Evolutionary conservation across 2,329 filamentous ascomycete species (phyloP).

Genomic region (Herpotrichia juniperi): DNA sequence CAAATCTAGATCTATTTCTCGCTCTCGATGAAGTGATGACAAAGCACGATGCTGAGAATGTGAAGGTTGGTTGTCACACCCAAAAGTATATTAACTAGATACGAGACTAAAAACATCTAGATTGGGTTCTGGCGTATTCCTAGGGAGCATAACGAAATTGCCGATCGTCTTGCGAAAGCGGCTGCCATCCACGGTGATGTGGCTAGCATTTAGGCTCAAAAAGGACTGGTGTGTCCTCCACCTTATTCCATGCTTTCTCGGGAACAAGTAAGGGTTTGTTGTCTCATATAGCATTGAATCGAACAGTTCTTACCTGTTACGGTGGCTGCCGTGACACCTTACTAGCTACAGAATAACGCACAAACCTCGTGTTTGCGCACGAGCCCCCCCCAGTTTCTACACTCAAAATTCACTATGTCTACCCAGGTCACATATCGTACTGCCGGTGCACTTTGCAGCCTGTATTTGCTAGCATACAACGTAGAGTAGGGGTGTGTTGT

Average conservation of each 20-base stretch:
- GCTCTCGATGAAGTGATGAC: conserved; percentile 13
- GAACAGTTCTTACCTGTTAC: neutral
- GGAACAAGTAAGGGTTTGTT: neutral
- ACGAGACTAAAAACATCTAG: conserved; percentile 35
- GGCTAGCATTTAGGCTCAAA: neutral
- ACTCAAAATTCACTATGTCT: too few relatives aligned
- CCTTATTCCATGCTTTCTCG: neutral
- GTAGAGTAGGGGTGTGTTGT: too few relatives aligned
- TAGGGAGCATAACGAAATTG: conserved; percentile 16
- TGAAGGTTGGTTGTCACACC: conserved; percentile 15
- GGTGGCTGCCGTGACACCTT: too few relatives aligned
- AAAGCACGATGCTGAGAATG: conserved; percentile 11
- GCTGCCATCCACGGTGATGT: conserved; percentile 11
- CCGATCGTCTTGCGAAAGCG: conserved; percentile 19
- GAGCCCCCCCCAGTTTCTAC: too few relatives aligned
- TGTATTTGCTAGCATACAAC: too few relatives aligned
- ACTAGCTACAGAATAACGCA: too few relatives aligned
- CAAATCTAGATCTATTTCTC: conserved; percentile 10
- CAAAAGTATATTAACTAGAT: conserved; percentile 42
- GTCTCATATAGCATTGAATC: neutral
- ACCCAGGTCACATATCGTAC: too few relatives aligned
- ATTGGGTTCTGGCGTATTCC: conserved; percentile 15
- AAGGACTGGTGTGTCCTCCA: neutral
- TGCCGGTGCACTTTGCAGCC: too few relatives aligned
- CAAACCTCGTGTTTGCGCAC: too few relatives aligned